These are phyloP conservation scores for Parsonsia alboflavescens DNA, from an alignment of 257 asterid species.

Conservation along the genomic window DNA sequence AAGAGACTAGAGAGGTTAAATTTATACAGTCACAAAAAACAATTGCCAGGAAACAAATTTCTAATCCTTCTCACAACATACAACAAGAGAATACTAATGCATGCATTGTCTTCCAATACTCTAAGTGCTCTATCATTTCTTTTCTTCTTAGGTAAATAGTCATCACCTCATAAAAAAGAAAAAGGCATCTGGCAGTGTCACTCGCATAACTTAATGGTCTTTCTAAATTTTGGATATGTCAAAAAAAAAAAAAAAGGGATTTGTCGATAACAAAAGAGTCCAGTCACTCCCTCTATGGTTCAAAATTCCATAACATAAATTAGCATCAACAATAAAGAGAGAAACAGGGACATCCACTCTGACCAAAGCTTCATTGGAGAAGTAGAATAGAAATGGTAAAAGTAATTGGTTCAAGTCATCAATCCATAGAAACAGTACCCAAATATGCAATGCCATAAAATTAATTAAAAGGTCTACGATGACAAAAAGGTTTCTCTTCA, in stretches of 20 bases:
- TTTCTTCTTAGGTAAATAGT: not conserved
- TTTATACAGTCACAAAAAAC: not conserved
- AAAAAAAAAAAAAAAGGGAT: not conserved
- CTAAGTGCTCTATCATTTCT: not conserved
- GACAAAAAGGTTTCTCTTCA: not conserved
- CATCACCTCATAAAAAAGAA: not conserved
- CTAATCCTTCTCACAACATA: not conserved
- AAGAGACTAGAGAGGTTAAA: too few relatives aligned
- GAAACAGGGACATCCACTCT: not conserved
- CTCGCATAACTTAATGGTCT: not conserved
- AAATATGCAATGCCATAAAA: not conserved
- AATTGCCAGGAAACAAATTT: not conserved
- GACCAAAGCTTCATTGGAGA: not conserved
- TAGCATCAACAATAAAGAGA: not conserved
- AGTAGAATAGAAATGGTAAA: not conserved
- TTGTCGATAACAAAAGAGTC: not conserved
- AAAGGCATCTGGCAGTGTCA: not conserved
- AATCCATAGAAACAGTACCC: not conserved
- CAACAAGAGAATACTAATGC: not conserved
- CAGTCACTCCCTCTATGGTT: not conserved
- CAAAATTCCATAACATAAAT: not conserved
- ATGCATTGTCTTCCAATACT: not conserved
- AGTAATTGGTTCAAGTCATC: not conserved
- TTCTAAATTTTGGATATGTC: not conserved
- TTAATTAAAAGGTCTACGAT: not conserved